Base-by-base conservation (phyloP, 495 filamentous ascomycete genomes). In the Neurospora terricola region DNA sequence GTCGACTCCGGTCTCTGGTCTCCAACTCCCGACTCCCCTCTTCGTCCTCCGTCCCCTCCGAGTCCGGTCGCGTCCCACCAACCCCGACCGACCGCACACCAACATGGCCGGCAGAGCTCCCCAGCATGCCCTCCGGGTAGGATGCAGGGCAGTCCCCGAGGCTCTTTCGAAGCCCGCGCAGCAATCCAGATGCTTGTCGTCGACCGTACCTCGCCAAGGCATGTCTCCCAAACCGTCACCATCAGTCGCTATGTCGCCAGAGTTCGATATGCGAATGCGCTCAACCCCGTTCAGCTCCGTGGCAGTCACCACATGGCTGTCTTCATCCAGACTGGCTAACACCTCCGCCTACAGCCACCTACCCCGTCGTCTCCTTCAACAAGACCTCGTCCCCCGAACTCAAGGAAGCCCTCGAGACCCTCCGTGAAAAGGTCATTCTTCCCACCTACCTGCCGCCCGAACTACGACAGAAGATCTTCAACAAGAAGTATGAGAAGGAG, bases 391-490 rank as follows among this genome's bases (percentile, higher is more conserved):
- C 77, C 8, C 71, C 78, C n/a, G 76, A 81, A 30, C 81, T 86
- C 54, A 75, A 83, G 71, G 48, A 78, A 36, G 42, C 80, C 18
- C 86, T 91, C 72, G 73, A 79, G 71, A 82, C 76, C n/a, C 86
- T 91, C 80, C 89, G 90, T 73, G 76, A 86, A 72, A 84, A 90
- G 68, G 81, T 91, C 77, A 89, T 94, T 80, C 85, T 93, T 16
- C 90, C 91, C 1, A 76, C 81, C 9, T 88, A 88, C 75, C 87
- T 94, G 4, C 76, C 82, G n/a, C 69, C 73, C 14, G 82, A 81
- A 3, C 90, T 92, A 75, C 84, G 83, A 75, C 84, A 84, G 69
- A 84, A 86, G 68, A 82, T 92, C 71, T 88, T 84, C 83, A 82
- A 82, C 36, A 54, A 77, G 38, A 85, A 82, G 62, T 84, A 90